phyloP scores from a whole-genome alignment of 2,329 filamentous ascomycete genomes.

The Zymoseptoria passerinii region DNA sequence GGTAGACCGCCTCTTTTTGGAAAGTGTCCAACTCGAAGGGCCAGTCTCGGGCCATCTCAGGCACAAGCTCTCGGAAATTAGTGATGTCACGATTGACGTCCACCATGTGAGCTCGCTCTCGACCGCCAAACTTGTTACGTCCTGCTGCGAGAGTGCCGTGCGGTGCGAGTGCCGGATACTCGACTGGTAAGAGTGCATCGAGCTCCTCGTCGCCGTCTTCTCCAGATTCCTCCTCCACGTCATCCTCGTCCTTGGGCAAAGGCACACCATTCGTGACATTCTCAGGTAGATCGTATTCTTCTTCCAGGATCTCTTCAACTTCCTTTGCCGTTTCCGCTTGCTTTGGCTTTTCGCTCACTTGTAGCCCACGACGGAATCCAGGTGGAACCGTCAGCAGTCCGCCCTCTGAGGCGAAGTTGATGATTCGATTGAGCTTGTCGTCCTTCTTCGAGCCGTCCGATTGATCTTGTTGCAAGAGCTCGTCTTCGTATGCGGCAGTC shows the following conservation, averaged over 20 bases:
- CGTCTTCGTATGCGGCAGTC: slow-evolving; percentile 73
- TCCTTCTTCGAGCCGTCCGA: slow-evolving; percentile 31
- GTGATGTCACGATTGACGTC: slow-evolving; percentile 86
- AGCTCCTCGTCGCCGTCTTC: slow-evolving; percentile 53
- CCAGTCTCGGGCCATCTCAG: slow-evolving; percentile 93
- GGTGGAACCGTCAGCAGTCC: slow-evolving; percentile 75
- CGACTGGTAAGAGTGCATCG: slow-evolving; percentile 78
- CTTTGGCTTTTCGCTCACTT: slow-evolving; percentile 54
- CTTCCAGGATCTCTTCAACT: slow-evolving; percentile 56
- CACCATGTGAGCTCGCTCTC: slow-evolving; percentile 97
- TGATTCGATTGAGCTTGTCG: slow-evolving; percentile 67
- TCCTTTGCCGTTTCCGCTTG: slow-evolving; percentile 47
- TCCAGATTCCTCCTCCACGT: slow-evolving; percentile 33
- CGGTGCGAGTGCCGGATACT: slow-evolving; percentile 86
- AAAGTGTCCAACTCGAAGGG: slow-evolving; percentile 97
- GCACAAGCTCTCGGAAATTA: slow-evolving; percentile 90
- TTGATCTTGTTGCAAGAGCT: slow-evolving; percentile 48
- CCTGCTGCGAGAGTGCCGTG: slow-evolving; percentile 67
- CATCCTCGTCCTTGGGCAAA: slow-evolving; percentile 32
- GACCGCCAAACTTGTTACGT: slow-evolving; percentile 63
- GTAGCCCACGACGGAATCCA: slow-evolving; percentile 70
- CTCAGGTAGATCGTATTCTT: slow-evolving; percentile 39
- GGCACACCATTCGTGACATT: slow-evolving; percentile 27
- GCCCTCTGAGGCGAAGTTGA: slow-evolving; percentile 69
- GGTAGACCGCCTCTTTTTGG: slow-evolving; percentile 97